Conservation (phyloP, 2,329 filamentous ascomycete genomes). For the Colletotrichum nymphaeae region DNA sequence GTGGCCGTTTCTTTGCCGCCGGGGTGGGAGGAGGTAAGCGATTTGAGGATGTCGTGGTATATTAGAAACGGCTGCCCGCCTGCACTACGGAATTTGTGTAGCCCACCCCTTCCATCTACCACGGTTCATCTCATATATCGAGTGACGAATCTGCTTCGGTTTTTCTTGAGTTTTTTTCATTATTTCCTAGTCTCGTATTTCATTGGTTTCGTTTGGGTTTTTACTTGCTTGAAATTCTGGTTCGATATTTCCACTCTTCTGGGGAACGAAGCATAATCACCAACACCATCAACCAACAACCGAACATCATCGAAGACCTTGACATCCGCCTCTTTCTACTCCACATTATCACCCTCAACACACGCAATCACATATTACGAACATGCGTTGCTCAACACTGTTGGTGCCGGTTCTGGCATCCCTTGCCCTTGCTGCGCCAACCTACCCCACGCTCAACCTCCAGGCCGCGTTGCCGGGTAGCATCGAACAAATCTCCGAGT, state of each 20-base stretch:
- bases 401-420: conserved; percentile 59
- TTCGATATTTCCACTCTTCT: conserved; percentile 3
- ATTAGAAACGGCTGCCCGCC: conserved; percentile 31
- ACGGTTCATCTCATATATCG: conserved; percentile 19
- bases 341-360: conserved; percentile 5
- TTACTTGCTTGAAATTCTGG: conserved; percentile 13
- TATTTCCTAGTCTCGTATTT: conserved; percentile 23
- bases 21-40: not conserved
- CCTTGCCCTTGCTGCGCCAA: conserved; percentile 56
- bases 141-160: conserved; percentile 27
- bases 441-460: conserved; percentile 58
- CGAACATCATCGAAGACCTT: not conserved
- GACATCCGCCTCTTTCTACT: not conserved
- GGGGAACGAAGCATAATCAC: conserved; percentile 12
- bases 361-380: conserved; percentile 37
- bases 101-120: not conserved
- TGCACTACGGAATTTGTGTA: not conserved
- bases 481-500: conserved; percentile 63
- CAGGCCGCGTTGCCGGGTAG: conserved; percentile 47
- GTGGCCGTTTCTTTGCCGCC: conserved; percentile 19
- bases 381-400: conserved; percentile 64
- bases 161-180: conserved; percentile 37
- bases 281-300: conserved; percentile 6
- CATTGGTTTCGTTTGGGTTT: conserved; percentile 18
- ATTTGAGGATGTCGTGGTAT: conserved; percentile 20